Base-by-base conservation (phyloP, 306 rosid species). In the Alnus rubra region DNA sequence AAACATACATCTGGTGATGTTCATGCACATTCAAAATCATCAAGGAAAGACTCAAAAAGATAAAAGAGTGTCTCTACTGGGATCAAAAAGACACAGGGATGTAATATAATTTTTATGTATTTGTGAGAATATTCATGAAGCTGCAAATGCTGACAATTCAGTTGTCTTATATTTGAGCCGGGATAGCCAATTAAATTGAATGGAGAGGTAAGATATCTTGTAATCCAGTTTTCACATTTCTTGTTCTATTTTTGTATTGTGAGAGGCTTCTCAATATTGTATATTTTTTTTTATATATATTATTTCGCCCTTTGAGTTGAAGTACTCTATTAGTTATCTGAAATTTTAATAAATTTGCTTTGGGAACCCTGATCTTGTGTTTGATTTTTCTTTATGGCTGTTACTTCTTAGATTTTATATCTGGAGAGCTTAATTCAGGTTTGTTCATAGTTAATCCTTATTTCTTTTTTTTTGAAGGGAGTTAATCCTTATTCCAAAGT, bases 1-100 rank as follows among this genome's bases (percentile, higher is more conserved):
- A 92, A 95, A 86, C 90, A 87, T 88, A 55, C 82, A 73, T 82
- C 79, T 48, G 93, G 90, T 48, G 91, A 92, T n/a, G 80, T 76
- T n/a, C 82, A 88, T 71, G 84, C 81, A 67, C 92, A 84, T 4
- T 87, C 93, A 62, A 85, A 82, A 59, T 82, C 90, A 74, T 92
- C 90, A 23, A 89, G 85, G 62, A 81, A 80, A 82, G 91, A 84
- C 84, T 82, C 83, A 60, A 81, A 64, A 79, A 78, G 90, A 83
- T 72, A 37, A 42, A 5, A 79, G 82, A 80, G 31, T 23, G 0
- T 23, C 52, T 73, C 76, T 54, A 76, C 75, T 76, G 62, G 68
- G 84, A 76, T 68, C 81, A 72, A 79, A 53, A 73, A 74, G 68
- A 44, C 69, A 71, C 71, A 79, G 76, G 77, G 74, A 51, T 79